A percentile compares a stretch with the other conserved stretches of the same genome.
phyloP scores from a whole-genome alignment of 345 rosid genomes.

The Gynandropsis gynandra region DNA sequence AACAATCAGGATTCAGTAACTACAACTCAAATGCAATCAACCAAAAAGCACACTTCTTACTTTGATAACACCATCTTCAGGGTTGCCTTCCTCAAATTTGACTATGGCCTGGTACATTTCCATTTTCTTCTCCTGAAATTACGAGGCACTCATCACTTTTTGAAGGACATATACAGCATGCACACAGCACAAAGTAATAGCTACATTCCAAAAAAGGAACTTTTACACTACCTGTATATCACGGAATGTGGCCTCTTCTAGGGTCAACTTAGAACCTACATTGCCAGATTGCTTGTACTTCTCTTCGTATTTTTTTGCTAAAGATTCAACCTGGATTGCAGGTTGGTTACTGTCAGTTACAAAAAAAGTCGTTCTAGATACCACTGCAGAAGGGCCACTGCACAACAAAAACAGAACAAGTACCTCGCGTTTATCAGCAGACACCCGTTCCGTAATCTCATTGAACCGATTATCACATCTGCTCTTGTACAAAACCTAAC shows the following conservation, averaged over 20 bases:
- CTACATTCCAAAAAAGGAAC: constrained; percentile 7
- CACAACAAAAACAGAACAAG: constrained; percentile 15
- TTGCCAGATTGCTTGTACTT: constrained; percentile 84
- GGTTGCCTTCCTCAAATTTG: constrained; percentile 64
- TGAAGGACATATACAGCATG: constrained; percentile 12
- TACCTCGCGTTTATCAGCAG: constrained; percentile 88
- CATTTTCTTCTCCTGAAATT: constrained; percentile 86
- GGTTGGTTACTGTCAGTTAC: constrained; percentile 14
- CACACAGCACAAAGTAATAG: constrained; percentile 9
- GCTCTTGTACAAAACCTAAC: constrained; percentile 85
- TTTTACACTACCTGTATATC: constrained; percentile 75
- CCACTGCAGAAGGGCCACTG: constrained; percentile 9
- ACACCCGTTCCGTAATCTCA: constrained; percentile 72
- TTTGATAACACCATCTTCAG: constrained; percentile 50
- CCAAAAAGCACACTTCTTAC: constrained; percentile 28
- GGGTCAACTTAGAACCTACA: constrained; percentile 81
- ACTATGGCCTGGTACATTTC: constrained; percentile 81
- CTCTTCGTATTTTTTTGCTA: constrained; percentile 83
- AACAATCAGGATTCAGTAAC: constrained; percentile 18
- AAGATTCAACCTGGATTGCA: constrained; percentile 55
- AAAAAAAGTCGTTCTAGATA: constrained; percentile 19
- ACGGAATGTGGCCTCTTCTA: constrained; percentile 96
- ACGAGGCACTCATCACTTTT: constrained; percentile 12
- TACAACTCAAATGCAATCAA: constrained; percentile 20
- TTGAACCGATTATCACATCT: constrained; percentile 87